A percentile compares a stretch with the other conserved stretches of the same genome.
Evolutionary conservation across 108 stramenopile species (phyloP).

Genomic region (Pseudonitzschia multistriata): DNA sequence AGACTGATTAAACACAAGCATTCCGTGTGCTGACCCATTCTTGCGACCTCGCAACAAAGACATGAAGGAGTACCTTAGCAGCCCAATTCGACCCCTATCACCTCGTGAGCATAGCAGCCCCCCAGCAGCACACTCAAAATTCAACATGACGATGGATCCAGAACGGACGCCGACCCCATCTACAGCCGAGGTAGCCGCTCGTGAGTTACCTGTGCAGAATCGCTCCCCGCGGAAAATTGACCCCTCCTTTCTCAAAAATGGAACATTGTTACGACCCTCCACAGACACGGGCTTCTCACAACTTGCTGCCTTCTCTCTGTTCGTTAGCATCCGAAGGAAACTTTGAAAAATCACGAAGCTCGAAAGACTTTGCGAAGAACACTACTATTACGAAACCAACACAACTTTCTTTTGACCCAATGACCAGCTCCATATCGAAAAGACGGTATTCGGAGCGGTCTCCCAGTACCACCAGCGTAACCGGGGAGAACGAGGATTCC

Average conservation of each 20-base stretch:
- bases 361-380: background rate
- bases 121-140: no score
- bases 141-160: no score
- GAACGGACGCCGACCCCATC: no score
- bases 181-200: no score
- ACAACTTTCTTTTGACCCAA: background rate
- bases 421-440: background rate
- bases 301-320: background rate
- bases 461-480: background rate
- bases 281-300: no score
- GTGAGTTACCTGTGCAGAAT: no score
- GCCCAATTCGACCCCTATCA: no score
- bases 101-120: no score
- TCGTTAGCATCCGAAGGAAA: background rate
- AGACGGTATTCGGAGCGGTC: background rate
- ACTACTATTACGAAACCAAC: background rate
- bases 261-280: no score
- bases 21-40: background rate
- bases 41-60: background rate
- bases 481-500: background rate
- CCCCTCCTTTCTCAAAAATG: no score
- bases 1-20: background rate
- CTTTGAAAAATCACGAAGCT: no score
- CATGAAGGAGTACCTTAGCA: background rate
- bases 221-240: no score